phyloP scores from a whole-genome alignment of 1,284 basidiomycete genomes.

The Gymnopus androsaceus region DNA sequence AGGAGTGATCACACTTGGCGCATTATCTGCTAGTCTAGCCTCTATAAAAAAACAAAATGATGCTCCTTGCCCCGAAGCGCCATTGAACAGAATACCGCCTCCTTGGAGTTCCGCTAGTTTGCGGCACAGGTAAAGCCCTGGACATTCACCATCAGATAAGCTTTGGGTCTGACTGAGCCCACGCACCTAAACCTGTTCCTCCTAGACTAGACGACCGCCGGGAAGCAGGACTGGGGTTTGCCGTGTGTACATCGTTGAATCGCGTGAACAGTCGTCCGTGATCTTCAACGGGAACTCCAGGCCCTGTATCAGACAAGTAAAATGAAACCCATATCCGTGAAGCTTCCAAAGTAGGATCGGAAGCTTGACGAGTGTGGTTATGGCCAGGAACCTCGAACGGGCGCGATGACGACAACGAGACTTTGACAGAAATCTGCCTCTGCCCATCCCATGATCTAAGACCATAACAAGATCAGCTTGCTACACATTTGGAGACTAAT shows the following conservation, averaged over 20 bases:
- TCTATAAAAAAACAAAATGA: neutral
- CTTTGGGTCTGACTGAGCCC: neutral
- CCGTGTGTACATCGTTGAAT: constrained; percentile 8
- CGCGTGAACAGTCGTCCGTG: constrained; percentile 15
- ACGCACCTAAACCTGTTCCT: constrained; percentile 13
- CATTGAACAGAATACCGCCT: neutral
- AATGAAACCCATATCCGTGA: constrained; percentile 9
- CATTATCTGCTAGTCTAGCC: neutral
- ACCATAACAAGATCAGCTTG: no score
- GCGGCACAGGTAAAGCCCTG: neutral
- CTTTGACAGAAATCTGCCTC: neutral
- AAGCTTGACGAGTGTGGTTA: neutral
- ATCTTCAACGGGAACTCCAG: constrained; percentile 12
- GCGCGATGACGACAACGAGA: neutral
- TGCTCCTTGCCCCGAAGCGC: neutral
- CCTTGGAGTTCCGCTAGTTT: neutral
- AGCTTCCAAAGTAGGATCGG: neutral
- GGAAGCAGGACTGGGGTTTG: neutral
- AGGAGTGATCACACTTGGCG: neutral
- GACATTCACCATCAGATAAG: neutral
- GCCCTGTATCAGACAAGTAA: constrained; percentile 11
- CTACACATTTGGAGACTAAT: neutral
- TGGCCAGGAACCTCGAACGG: neutral
- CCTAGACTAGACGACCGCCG: constrained; percentile 10
- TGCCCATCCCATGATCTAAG: neutral